phyloP scores from a whole-genome alignment of 2,329 filamentous ascomycete genomes.

The Ascochyta viciae-villosae region DNA sequence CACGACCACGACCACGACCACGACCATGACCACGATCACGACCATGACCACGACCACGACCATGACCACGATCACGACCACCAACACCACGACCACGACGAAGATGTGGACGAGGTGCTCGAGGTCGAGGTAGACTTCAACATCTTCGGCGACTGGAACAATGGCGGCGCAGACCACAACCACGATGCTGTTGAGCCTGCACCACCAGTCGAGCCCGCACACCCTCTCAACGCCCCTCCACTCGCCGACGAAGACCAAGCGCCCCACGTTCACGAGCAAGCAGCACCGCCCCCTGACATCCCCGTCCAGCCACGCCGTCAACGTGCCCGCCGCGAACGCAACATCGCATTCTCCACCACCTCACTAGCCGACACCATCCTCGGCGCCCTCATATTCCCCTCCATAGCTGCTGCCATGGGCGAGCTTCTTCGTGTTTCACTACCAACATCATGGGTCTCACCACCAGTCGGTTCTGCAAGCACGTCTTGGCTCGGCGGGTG shows the following conservation, averaged over 20 bases:
- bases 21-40: slow-evolving; percentile 9
- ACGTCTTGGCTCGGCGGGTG: slow-evolving; percentile 35
- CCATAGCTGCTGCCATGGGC: slow-evolving; percentile 79
- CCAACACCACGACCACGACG: slow-evolving; percentile 25
- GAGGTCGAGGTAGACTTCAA: slow-evolving; percentile 51
- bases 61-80: slow-evolving; percentile 25
- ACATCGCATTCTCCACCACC: slow-evolving; percentile 61
- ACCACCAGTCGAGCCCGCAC: slow-evolving; percentile 29
- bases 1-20: slow-evolving; percentile 21
- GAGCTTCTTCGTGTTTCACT: slow-evolving; percentile 73
- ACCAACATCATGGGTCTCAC: slow-evolving; percentile 70
- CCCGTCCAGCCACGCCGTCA: slow-evolving; percentile 32
- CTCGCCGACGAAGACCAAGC: slow-evolving; percentile 31
- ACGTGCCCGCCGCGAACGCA: slow-evolving; percentile 52
- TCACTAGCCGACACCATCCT: slow-evolving; percentile 67
- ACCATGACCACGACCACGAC: slow-evolving; percentile 22
- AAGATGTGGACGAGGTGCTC: slow-evolving; percentile 57
- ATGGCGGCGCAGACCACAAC: slow-evolving; percentile 49
- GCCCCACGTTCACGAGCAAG: slow-evolving; percentile 19
- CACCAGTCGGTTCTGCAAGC: slow-evolving; percentile 35
- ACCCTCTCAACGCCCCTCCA: slow-evolving; percentile 45
- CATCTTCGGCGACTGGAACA: slow-evolving; percentile 56
- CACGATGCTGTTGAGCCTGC: slow-evolving; percentile 28
- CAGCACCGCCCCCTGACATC: slow-evolving; percentile 40
- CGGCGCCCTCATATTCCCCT: slow-evolving; percentile 79